These are phyloP conservation scores for Astragalus membranaceus DNA, from an alignment of 306 rosid species.

Conservation along the genomic window DNA sequence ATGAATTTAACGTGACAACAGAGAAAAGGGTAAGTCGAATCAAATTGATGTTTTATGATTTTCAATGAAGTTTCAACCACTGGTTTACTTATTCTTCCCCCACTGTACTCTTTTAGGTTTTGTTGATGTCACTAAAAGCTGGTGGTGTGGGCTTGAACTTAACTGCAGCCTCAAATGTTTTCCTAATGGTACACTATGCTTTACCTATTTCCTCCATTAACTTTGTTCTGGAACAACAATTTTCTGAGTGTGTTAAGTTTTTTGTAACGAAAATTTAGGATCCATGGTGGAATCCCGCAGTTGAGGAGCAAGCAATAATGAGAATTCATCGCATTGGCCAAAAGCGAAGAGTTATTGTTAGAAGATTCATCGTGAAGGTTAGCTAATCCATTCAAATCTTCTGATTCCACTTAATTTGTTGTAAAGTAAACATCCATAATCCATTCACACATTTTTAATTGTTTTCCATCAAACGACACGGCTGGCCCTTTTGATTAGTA, in stretches of 20 bases:
- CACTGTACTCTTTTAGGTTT: constrained; percentile 38
- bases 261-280: constrained; percentile 38
- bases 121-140: constrained; percentile 72
- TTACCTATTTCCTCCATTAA: neutral
- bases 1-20: constrained; percentile 52
- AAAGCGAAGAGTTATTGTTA: constrained; percentile 34
- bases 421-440: neutral
- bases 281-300: constrained; percentile 99
- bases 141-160: constrained; percentile 95
- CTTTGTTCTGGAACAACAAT: neutral
- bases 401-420: neutral
- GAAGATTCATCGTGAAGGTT: constrained; percentile 36
- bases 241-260: neutral
- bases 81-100: neutral
- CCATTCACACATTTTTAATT: neutral
- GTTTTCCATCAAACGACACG: constrained; percentile 7
- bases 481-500: neutral
- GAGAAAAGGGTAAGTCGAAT: constrained; percentile 47
- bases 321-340: constrained; percentile 88
- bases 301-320: constrained; percentile 94
- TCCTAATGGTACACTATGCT: constrained; percentile 49
- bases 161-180: constrained; percentile 84
- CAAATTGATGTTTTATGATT: neutral
- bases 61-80: neutral
- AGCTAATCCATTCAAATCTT: constrained; percentile 7